Conservation (phyloP, 257 asterid genomes). For the Fraxinus cuspidata region DNA sequence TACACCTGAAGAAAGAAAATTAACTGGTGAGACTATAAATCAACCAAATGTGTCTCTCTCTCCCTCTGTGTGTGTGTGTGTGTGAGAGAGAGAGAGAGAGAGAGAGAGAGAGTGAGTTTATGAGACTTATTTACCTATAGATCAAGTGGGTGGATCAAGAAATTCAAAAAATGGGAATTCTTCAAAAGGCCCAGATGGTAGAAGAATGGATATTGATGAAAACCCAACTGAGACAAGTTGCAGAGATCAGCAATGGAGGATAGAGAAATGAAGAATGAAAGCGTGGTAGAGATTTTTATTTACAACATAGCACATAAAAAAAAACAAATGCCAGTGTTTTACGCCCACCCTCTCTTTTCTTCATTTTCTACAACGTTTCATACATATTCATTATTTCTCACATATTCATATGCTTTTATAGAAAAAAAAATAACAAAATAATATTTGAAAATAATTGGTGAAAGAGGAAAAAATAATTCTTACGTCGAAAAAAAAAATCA, state of each 20-base stretch:
- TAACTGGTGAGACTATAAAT: not conserved
- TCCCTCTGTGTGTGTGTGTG: too few relatives aligned
- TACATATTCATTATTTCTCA: not conserved
- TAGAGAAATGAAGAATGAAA: conserved; percentile 33
- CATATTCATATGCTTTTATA: not conserved
- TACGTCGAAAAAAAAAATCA: not conserved
- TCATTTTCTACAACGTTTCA: not conserved
- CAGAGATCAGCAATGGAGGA: conserved; percentile 54
- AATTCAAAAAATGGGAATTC: conserved; percentile 29
- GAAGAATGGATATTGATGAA: conserved; percentile 23
- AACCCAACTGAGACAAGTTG: conserved; percentile 39
- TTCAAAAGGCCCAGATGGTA: conserved; percentile 14
- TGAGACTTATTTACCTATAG: conserved; percentile 35
- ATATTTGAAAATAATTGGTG: too few relatives aligned
- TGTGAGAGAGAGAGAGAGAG: too few relatives aligned
- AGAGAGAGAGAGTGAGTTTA: not conserved
- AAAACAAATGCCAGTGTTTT: conserved; percentile 39
- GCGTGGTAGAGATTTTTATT: conserved; percentile 19
- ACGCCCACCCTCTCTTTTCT: conserved; percentile 38
- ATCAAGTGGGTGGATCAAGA: conserved; percentile 26
- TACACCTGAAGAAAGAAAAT: not conserved
- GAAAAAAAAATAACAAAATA: too few relatives aligned
- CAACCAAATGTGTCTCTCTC: not conserved
- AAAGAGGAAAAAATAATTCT: not conserved
- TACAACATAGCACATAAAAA: conserved; percentile 9